These are phyloP conservation scores for Solioccasus polychromus DNA, from an alignment of 768 basidiomycete genomes.

Conservation along the genomic window DNA sequence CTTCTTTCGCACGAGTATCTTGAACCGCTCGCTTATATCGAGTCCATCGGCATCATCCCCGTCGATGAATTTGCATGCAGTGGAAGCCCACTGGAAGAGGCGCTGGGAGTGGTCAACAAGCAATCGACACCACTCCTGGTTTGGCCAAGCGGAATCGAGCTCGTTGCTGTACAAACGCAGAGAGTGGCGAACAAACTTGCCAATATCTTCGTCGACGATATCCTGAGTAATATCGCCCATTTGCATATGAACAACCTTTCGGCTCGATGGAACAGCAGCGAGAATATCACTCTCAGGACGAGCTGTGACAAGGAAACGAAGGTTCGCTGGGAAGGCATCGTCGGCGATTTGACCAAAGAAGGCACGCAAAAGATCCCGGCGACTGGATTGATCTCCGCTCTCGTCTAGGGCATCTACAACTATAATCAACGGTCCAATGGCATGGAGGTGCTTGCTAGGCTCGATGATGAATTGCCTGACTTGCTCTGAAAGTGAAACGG, in stretches of 20 bases:
- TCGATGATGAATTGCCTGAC: constrained; percentile 27
- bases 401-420: constrained; percentile 37
- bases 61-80: constrained; percentile 27
- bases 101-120: constrained; percentile 26
- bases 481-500: constrained; percentile 20
- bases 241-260: constrained; percentile 11
- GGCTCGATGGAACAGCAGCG: background rate
- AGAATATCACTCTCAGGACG: constrained; percentile 28
- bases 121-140: constrained; percentile 19
- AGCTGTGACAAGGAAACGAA: constrained; percentile 27
- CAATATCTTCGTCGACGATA: constrained; percentile 16
- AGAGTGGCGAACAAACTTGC: constrained; percentile 16
- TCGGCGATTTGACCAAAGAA: constrained; percentile 12
- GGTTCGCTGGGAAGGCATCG: constrained; percentile 17
- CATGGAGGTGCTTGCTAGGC: constrained; percentile 20
- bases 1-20: constrained; percentile 7
- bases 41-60: constrained; percentile 17
- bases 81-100: constrained; percentile 34
- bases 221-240: constrained; percentile 11
- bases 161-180: constrained; percentile 3
- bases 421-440: constrained; percentile 31
- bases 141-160: constrained; percentile 16
- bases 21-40: constrained; percentile 9
- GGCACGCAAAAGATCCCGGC: constrained; percentile 20
- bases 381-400: constrained; percentile 17